Evolutionary conservation across 768 basidiomycete species (phyloP).

Genomic region (Lactarius sanguifluus): DNA sequence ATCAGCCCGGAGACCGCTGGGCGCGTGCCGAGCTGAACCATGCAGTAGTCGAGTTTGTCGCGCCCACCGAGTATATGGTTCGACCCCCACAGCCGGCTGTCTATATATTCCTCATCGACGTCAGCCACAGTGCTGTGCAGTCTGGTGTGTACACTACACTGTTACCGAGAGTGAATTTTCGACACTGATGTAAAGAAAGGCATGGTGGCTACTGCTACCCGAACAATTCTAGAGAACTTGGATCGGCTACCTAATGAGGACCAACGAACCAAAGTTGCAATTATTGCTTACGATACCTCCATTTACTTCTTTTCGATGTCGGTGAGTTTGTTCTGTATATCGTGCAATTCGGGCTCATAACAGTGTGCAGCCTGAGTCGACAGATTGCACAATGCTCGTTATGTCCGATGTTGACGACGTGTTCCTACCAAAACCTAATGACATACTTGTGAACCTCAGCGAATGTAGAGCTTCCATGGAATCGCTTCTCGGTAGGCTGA

Average conservation of each 20-base stretch:
- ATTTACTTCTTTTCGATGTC: conserved; percentile 97
- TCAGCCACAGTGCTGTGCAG: conserved; percentile 88
- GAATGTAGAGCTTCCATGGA: conserved; percentile 84
- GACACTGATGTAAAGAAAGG: conserved; percentile 47
- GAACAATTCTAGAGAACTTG: conserved; percentile 92
- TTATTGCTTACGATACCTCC: conserved; percentile 89
- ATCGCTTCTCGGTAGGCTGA: conserved; percentile 74
- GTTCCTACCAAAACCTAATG: conserved; percentile 94
- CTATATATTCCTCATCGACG: conserved; percentile 96
- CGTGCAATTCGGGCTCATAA: conserved; percentile 4
- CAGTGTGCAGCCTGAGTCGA: conserved; percentile 52
- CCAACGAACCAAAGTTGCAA: conserved; percentile 84
- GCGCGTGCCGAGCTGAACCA: conserved; percentile 89
- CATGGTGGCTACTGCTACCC: conserved; percentile 98
- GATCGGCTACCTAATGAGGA: conserved; percentile 96
- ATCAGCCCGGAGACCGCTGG: conserved; percentile 96
- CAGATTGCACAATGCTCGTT: conserved; percentile 92
- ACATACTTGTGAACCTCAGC: conserved; percentile 91
- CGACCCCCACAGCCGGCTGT: conserved; percentile 97
- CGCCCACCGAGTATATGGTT: conserved; percentile 99
- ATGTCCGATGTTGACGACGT: conserved; percentile 97
- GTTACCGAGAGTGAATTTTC: background rate
- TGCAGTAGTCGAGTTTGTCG: conserved; percentile 94
- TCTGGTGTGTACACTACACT: conserved; percentile 58
- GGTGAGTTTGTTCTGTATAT: conserved; percentile 43